A percentile compares a stretch with the other conserved stretches of the same genome.
phyloP scores from a whole-genome alignment of 208 protist species.

The Vickermania ingenoplastis region DNA sequence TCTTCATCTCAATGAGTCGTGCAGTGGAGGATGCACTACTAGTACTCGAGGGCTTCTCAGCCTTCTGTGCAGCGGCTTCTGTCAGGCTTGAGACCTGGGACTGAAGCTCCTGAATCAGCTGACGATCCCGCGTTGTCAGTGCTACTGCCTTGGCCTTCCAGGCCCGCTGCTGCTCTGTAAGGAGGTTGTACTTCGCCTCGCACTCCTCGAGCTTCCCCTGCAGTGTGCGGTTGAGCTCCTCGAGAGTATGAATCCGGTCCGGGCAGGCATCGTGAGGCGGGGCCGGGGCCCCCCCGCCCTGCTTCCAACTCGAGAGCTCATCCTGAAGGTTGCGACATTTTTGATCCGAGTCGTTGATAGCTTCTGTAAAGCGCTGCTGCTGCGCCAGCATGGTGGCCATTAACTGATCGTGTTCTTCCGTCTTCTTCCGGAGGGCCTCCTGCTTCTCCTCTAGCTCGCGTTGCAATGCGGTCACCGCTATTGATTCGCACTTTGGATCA shows the following conservation, averaged over 20 bases:
- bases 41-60: too few species aligned
- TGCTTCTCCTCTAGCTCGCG: not conserved
- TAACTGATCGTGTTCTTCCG: not conserved
- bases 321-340: not conserved
- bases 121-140: not conserved
- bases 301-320: not conserved
- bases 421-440: not conserved
- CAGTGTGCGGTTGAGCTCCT: not conserved
- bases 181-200: not conserved
- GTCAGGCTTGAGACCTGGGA: too few species aligned
- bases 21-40: not conserved
- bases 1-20: too few species aligned
- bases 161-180: not conserved
- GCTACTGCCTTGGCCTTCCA: slow-evolving; percentile 1
- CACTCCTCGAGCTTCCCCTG: not conserved
- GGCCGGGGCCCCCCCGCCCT: too few species aligned
- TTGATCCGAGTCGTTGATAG: not conserved
- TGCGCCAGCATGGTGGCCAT: not conserved
- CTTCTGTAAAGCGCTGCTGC: not conserved
- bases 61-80: too few species aligned
- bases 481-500: too few species aligned
- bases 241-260: not conserved
- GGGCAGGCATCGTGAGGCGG: not conserved
- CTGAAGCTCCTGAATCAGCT: not conserved
- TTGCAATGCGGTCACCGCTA: not conserved